phyloP scores from a whole-genome alignment of 2,329 filamentous ascomycete genomes.

The Cercospora berteroae region DNA sequence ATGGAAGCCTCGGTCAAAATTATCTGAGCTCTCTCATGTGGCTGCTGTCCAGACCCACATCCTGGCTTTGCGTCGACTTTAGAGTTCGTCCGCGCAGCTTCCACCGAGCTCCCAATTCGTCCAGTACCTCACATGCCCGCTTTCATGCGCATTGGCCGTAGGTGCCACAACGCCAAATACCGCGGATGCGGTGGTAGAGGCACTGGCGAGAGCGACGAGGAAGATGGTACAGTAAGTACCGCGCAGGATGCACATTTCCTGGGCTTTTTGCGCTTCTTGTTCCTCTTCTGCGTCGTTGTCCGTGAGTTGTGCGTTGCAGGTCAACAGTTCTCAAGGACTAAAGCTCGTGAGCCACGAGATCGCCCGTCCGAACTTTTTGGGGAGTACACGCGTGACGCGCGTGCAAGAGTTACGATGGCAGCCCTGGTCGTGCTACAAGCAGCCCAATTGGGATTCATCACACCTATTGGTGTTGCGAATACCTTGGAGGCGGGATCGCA shows the following conservation, averaged over 20 bases:
- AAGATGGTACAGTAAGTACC: constrained; percentile 1
- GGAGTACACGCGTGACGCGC: neutral
- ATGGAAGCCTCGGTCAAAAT: constrained; percentile 8
- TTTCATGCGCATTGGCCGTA: constrained; percentile 1
- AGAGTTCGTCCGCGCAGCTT: constrained; percentile 4
- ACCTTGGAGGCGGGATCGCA: constrained; percentile 12
- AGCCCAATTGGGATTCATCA: constrained; percentile 15
- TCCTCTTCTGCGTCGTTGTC: neutral
- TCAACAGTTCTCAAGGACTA: neutral
- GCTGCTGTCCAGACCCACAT: constrained; percentile 10
- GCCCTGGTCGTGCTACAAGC: constrained; percentile 16
- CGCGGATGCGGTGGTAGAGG: constrained; percentile 6
- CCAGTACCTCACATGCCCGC: constrained; percentile 8
- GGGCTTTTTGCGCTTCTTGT: neutral
- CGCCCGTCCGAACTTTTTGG: neutral
- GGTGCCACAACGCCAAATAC: constrained; percentile 11
- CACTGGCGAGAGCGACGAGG: neutral
- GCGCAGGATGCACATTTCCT: neutral
- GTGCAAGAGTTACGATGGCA: constrained; percentile 6
- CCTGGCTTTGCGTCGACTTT: neutral
- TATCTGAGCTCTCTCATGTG: constrained; percentile 5
- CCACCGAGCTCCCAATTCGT: constrained; percentile 7
- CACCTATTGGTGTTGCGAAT: constrained; percentile 1
- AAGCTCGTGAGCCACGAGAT: neutral
- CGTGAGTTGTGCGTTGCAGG: neutral